These are phyloP conservation scores for Agrostemma githago DNA, from an alignment of 148 eudicot species.

Conservation along the genomic window DNA sequence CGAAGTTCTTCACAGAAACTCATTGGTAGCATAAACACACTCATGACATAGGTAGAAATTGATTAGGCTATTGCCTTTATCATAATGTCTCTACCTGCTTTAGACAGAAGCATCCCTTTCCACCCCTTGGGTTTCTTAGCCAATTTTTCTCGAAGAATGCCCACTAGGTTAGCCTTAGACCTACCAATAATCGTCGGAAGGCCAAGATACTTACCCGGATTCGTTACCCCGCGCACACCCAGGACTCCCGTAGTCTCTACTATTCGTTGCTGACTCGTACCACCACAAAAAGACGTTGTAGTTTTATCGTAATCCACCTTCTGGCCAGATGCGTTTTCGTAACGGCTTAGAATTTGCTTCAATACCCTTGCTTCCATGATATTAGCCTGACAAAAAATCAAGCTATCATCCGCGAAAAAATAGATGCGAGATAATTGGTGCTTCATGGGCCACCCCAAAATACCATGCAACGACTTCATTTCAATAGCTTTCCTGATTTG, in stretches of 20 bases:
- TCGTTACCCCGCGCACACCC: background rate
- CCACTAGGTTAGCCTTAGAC: background rate
- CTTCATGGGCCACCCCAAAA: too few species aligned
- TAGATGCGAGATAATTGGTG: background rate
- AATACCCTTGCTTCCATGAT: too few species aligned
- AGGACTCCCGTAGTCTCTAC: background rate
- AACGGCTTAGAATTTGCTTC: background rate
- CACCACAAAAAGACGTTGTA: background rate
- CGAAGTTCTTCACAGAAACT: background rate
- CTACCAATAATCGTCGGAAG: background rate
- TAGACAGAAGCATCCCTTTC: background rate
- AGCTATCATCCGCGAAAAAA: background rate
- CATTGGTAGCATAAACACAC: background rate
- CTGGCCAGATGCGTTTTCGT: background rate
- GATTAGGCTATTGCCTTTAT: constrained; percentile 11
- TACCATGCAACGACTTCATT: too few species aligned
- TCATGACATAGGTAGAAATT: background rate
- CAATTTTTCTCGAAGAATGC: background rate
- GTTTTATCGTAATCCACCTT: background rate
- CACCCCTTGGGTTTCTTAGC: background rate
- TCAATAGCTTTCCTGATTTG: background rate
- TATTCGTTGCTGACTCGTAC: too few species aligned
- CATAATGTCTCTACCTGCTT: background rate
- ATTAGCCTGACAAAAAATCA: too few species aligned
- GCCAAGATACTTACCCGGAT: background rate